Conservation (phyloP, 2,329 filamentous ascomycete species). For the Fusarium tanahbumbuense region DNA sequence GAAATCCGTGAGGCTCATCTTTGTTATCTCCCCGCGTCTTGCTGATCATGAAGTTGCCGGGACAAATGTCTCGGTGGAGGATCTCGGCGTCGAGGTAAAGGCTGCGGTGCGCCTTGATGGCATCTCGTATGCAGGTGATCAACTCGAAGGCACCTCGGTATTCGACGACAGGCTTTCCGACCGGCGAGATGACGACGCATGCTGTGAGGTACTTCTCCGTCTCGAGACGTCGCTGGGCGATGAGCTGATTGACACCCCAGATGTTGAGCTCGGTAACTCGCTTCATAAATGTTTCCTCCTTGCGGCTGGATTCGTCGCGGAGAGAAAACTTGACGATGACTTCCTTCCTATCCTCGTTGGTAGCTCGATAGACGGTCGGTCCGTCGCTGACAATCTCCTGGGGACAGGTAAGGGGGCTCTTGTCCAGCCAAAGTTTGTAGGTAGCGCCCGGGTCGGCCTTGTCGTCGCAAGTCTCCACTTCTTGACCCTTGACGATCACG, state of each 20-base stretch:
- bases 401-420: slow-evolving; percentile 17
- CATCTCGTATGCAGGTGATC: slow-evolving; percentile 50
- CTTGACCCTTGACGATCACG: background rate
- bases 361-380: slow-evolving; percentile 34
- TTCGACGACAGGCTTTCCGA: slow-evolving; percentile 28
- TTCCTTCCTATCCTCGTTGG: background rate
- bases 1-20: slow-evolving; percentile 39
- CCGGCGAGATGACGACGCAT: slow-evolving; percentile 22
- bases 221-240: slow-evolving; percentile 10
- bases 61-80: slow-evolving; percentile 53
- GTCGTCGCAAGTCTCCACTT: background rate
- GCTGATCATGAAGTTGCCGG: slow-evolving; percentile 54
- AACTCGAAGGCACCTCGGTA: slow-evolving; percentile 50
- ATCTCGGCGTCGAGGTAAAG: slow-evolving; percentile 50
- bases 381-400: slow-evolving; percentile 27
- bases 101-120: slow-evolving; percentile 52
- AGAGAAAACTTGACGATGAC: slow-evolving; percentile 38
- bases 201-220: background rate
- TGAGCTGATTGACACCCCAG: slow-evolving; percentile 24
- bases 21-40: background rate
- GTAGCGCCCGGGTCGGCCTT: background rate
- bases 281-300: slow-evolving; percentile 32
- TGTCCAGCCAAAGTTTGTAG: slow-evolving; percentile 17
- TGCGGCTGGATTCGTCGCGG: slow-evolving; percentile 1
- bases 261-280: slow-evolving; percentile 26